Evolutionary conservation across 2,329 filamentous ascomycete genomes (phyloP).

Genomic region (Colletotrichum sp.): DNA sequence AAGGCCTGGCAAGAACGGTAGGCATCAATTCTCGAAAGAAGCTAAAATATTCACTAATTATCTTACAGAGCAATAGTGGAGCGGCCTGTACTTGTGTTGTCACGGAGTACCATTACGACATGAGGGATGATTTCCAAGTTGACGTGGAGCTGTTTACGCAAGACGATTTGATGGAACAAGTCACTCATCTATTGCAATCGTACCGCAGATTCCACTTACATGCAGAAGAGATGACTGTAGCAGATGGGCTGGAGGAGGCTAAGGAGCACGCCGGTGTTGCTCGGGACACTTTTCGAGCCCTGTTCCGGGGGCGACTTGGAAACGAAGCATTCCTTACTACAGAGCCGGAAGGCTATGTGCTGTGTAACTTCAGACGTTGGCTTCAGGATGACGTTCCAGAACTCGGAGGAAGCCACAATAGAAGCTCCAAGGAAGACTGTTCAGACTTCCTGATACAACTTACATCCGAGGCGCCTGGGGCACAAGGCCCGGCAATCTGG

Average conservation of each 20-base stretch:
- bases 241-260: slow-evolving; percentile 21
- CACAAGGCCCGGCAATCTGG: slow-evolving; percentile 36
- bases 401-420: background rate
- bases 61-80: slow-evolving; percentile 44
- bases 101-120: slow-evolving; percentile 50
- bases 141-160: slow-evolving; percentile 36
- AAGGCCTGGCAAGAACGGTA: slow-evolving; percentile 46
- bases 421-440: slow-evolving; percentile 30
- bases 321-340: slow-evolving; percentile 26
- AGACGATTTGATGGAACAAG: slow-evolving; percentile 36
- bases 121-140: slow-evolving; percentile 33
- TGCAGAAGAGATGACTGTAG: slow-evolving; percentile 9
- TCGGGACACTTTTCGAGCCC: slow-evolving; percentile 38
- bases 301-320: slow-evolving; percentile 34
- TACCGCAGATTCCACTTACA: slow-evolving; percentile 41
- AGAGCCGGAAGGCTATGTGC: slow-evolving; percentile 28
- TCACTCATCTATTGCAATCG: slow-evolving; percentile 36
- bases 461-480: slow-evolving; percentile 36
- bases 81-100: slow-evolving; percentile 52
- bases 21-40: slow-evolving; percentile 21
- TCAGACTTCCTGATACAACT: slow-evolving; percentile 37
- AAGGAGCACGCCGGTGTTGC: slow-evolving; percentile 38
- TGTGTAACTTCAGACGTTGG: slow-evolving; percentile 1
- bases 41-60: background rate
- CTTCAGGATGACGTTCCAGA: background rate